These are phyloP conservation scores for Polytrichum commune DNA, from an alignment of 225 moss, liverwort and hornwort species.

Conservation along the genomic window DNA sequence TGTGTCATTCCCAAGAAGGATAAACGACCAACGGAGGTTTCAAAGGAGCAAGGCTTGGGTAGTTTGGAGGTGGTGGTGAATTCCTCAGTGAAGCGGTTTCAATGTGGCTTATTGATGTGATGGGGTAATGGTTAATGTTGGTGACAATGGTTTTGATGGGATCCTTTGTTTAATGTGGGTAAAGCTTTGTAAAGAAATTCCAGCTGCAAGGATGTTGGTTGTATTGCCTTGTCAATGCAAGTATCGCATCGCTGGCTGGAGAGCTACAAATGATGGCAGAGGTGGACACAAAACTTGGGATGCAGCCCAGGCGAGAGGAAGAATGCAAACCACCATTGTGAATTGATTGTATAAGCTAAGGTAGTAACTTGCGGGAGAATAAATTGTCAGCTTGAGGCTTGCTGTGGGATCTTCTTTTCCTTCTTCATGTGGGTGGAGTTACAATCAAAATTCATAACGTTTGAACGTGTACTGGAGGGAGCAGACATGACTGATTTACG, in stretches of 20 bases:
- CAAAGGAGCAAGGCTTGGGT: neutral
- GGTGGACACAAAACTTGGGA: conserved; percentile 19
- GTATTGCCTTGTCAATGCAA: neutral
- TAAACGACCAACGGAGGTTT: neutral
- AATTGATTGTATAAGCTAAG: neutral
- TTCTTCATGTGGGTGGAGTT: too few relatives aligned
- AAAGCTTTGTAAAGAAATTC: conserved; percentile 54
- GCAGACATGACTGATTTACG: conserved; percentile 60
- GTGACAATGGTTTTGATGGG: conserved; percentile 43
- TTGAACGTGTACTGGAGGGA: conserved; percentile 20
- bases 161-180: conserved; percentile 53
- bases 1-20: neutral
- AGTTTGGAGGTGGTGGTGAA: neutral
- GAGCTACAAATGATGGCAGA: conserved; percentile 24
- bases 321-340: conserved; percentile 1
- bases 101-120: conserved; percentile 20
- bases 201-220: neutral
- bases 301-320: conserved; percentile 13
- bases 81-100: neutral
- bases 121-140: conserved; percentile 56
- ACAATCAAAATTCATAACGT: neutral
- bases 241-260: conserved; percentile 13
- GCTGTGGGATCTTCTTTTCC: neutral
- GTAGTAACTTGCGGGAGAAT: neutral
- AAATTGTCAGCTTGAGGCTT: conserved; percentile 3